Evolutionary conservation across 345 rosid species (phyloP).

Genomic region (Eucalyptus melliodora): DNA sequence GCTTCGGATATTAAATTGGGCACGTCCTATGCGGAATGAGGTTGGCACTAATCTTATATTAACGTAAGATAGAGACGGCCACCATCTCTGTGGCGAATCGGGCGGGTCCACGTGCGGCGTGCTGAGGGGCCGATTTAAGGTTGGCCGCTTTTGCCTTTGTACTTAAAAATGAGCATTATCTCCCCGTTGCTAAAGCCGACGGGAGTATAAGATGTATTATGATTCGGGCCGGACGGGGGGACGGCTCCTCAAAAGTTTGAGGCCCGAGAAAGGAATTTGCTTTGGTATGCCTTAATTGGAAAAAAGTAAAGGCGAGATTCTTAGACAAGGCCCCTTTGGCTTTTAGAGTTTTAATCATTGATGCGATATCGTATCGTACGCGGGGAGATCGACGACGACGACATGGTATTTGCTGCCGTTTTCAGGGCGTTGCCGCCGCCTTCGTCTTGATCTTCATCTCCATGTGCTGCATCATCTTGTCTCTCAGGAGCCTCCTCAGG

Average conservation of each 20-base stretch:
- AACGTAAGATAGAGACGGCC: not conserved
- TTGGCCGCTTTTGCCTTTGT: not conserved
- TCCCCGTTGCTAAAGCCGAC: not conserved
- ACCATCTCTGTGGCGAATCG: not conserved
- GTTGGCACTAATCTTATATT: not conserved
- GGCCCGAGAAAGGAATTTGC: not conserved
- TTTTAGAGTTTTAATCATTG: not conserved
- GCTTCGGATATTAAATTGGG: not conserved
- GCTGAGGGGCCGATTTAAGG: not conserved
- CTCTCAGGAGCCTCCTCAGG: constrained; percentile 71
- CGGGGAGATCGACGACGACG: not conserved
- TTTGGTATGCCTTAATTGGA: not conserved
- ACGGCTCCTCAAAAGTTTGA: not conserved
- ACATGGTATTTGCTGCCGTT: not conserved
- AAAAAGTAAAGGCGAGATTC: not conserved
- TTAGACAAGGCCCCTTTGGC: not conserved
- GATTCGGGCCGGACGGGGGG: not conserved
- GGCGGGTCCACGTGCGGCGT: not conserved
- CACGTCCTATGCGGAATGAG: not conserved
- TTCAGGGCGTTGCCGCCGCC: not conserved
- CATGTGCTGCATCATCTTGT: constrained; percentile 30
- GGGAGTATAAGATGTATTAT: not conserved
- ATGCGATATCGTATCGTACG: not conserved
- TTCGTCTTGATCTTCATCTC: not conserved
- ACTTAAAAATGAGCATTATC: not conserved